phyloP scores from a whole-genome alignment of 164 flowering plant species.

The Annona cherimola region DNA sequence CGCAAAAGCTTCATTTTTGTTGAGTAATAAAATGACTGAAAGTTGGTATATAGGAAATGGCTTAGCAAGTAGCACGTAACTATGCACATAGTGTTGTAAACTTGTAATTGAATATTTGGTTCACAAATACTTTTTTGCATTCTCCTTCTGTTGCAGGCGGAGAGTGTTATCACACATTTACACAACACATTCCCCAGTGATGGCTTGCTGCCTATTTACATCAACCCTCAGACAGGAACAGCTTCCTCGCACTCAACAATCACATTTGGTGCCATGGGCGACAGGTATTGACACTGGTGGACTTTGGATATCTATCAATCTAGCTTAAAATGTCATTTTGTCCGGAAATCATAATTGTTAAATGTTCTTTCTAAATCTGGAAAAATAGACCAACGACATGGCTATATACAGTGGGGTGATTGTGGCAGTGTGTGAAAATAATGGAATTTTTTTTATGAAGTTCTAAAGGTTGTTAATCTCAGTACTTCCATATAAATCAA shows the following conservation, averaged over 20 bases:
- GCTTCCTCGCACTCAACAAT: constrained; percentile 53
- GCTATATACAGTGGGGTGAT: too few relatives aligned
- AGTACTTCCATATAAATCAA: too few relatives aligned
- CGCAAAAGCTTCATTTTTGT: too few relatives aligned
- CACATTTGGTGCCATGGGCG: constrained; percentile 99
- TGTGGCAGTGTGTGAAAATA: too few relatives aligned
- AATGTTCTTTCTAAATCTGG: too few relatives aligned
- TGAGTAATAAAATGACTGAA: too few relatives aligned
- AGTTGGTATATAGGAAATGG: too few relatives aligned
- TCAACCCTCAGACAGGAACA: constrained; percentile 65
- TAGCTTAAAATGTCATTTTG: background rate
- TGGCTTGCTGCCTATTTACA: constrained; percentile 90
- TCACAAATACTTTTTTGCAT: background rate
- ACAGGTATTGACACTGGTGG: constrained; percentile 52
- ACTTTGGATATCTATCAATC: background rate
- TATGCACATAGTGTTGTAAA: background rate
- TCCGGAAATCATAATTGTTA: too few relatives aligned
- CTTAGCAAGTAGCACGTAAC: too few relatives aligned
- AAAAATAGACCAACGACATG: too few relatives aligned
- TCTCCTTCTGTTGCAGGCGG: constrained; percentile 49
- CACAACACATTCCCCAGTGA: constrained; percentile 74
- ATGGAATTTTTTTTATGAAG: too few relatives aligned
- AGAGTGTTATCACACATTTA: constrained; percentile 61
- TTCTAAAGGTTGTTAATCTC: too few relatives aligned
- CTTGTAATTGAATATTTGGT: background rate